phyloP scores from a whole-genome alignment of 108 stramenopile species.

The Phaeodactylum tricornutum region DNA sequence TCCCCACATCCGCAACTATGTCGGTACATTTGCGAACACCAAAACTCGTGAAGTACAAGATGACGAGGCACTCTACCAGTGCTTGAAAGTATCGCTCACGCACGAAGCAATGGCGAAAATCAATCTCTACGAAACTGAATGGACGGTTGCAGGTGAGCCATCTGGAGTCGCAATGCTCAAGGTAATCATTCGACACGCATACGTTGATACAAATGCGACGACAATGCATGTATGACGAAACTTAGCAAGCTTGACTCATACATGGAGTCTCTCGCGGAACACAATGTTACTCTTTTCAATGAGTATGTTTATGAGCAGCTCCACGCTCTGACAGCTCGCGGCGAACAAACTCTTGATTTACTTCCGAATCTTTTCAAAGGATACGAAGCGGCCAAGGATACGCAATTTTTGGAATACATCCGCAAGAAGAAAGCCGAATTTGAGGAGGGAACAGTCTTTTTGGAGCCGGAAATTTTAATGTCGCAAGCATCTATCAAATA shows the following conservation, averaged over 20 bases:
- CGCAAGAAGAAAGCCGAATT: constrained; percentile 9
- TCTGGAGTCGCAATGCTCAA: too few species aligned
- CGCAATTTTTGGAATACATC: constrained; percentile 17
- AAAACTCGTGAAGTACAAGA: constrained; percentile 10
- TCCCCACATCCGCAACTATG: too few species aligned
- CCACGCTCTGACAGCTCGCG: background rate
- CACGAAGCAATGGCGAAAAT: too few species aligned
- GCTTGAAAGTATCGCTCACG: too few species aligned
- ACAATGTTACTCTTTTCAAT: too few species aligned
- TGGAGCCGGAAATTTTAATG: constrained; percentile 14
- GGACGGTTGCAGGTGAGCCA: too few species aligned
- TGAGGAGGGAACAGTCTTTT: constrained; percentile 9
- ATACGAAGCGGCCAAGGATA: constrained; percentile 9
- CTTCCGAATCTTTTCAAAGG: constrained; percentile 26
- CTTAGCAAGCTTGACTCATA: constrained; percentile 10
- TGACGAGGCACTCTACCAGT: background rate
- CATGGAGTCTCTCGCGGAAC: too few species aligned
- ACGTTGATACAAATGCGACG: constrained; percentile 18
- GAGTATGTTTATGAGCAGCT: background rate
- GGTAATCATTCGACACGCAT: constrained; percentile 10
- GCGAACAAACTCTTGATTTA: constrained; percentile 8
- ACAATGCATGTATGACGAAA: constrained; percentile 4
- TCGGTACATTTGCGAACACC: too few species aligned
- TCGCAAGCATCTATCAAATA: constrained; percentile 16
- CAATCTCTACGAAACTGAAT: too few species aligned